Evolutionary conservation across 2,329 filamentous ascomycete species (phyloP), one percentile per base, ranked within the genome.

Genomic region (Colletotrichum nymphaeae): DNA sequence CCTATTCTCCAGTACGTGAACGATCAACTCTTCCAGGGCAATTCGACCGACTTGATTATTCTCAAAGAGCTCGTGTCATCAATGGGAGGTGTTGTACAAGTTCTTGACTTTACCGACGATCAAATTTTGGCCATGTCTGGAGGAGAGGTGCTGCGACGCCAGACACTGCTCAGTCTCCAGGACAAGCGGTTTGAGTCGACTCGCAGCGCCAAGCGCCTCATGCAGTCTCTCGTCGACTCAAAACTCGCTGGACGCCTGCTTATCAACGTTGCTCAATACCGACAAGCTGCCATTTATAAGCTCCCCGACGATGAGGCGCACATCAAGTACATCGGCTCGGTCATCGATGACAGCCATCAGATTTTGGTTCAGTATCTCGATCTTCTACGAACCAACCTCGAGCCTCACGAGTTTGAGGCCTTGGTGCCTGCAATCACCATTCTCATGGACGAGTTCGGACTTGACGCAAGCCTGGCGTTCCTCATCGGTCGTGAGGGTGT

Each of bases 31-130:
- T 89, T 92, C 63, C 89, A 89, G 63, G 93, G 95, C 75, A 97
- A 97, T 77, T 93, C 95, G 0, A 97, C 94, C 11, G 95, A 98
- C 81, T 87, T 99, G 42, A 94, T 98, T 75, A 94, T 99, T 73
- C 86, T 99, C 55, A 94, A 97, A 79, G 95, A 98, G 79, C 89
- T 99, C 73, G 93, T 98, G 64, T 91, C 92, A 46, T 94, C 94
- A 2, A 98, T 99, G 97, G 95, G 94, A 22, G 97, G 97, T 58
- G 95, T 99, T 73, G 92, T 96, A 14, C 92, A 95, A 4, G 93
- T 96, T 73, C 90, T 92, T 65, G 94, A 95, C 79, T 96, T 98
- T 79, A 98, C 94, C 35, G 96, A 99, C 77, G 86, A 92, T 22
- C 95, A 98, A 82, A 89, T 98, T 32, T 87, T 94, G 75, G 95